These are phyloP conservation scores for Mytilinidion resinicola DNA, from an alignment of 495 filamentous ascomycete genomes.

Conservation along the genomic window DNA sequence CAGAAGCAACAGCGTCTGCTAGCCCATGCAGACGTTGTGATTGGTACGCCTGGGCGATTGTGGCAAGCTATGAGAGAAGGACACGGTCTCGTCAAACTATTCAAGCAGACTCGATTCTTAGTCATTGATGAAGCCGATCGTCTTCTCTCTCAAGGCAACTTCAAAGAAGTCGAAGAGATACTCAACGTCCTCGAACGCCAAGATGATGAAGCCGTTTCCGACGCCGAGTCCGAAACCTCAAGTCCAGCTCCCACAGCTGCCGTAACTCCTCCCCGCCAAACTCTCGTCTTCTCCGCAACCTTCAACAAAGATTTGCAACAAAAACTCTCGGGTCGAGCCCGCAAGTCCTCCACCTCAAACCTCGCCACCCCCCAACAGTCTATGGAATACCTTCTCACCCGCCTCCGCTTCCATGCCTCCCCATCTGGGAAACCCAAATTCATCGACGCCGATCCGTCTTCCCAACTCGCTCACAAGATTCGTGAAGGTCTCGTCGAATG, in stretches of 20 bases:
- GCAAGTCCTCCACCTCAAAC: slow-evolving; percentile 41
- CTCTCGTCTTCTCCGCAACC: slow-evolving; percentile 92
- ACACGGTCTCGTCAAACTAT: slow-evolving; percentile 52
- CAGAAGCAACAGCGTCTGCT: slow-evolving; percentile 88
- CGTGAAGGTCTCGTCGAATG: slow-evolving; percentile 91
- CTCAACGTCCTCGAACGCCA: slow-evolving; percentile 63
- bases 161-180: slow-evolving; percentile 87
- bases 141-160: slow-evolving; percentile 85
- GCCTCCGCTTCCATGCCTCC: slow-evolving; percentile 71
- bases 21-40: slow-evolving; percentile 68
- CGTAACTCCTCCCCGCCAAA: slow-evolving; percentile 54
- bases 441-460: slow-evolving; percentile 80
- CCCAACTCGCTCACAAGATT: slow-evolving; percentile 77
- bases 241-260: slow-evolving; percentile 14
- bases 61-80: slow-evolving; percentile 85
- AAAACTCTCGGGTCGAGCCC: slow-evolving; percentile 74
- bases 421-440: slow-evolving; percentile 65
- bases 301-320: slow-evolving; percentile 86
- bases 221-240: slow-evolving; percentile 6
- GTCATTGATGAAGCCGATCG: slow-evolving; percentile 95
- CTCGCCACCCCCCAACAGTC: slow-evolving; percentile 68
- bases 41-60: slow-evolving; percentile 85
- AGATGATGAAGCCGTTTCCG: slow-evolving; percentile 41
- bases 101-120: slow-evolving; percentile 68
- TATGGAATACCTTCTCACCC: slow-evolving; percentile 87